A percentile compares a stretch with the other conserved stretches of the same genome.
Conservation (phyloP, 2,329 filamentous ascomycete species). For the Fusarium secorum region DNA sequence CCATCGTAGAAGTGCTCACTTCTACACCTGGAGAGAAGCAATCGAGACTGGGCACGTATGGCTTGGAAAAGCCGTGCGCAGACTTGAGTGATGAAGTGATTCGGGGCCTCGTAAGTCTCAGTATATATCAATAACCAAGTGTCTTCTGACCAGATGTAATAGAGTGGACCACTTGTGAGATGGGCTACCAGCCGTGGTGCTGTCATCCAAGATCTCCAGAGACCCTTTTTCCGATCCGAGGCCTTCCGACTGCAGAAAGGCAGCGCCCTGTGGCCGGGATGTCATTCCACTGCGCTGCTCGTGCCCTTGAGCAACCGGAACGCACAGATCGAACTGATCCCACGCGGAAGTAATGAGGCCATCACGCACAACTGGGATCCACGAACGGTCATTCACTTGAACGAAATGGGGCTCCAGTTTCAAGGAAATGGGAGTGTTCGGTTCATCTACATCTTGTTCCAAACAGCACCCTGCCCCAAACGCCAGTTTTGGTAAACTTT, state of each 20-base stretch:
- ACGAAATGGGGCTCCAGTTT: constrained; percentile 29
- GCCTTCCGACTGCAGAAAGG: constrained; percentile 31
- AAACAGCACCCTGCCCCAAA: not conserved
- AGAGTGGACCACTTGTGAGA: constrained; percentile 4
- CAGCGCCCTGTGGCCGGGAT: constrained; percentile 19
- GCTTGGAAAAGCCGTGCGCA: constrained; percentile 13
- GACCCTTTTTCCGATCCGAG: constrained; percentile 22
- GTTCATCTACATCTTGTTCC: constrained; percentile 33
- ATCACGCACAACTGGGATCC: constrained; percentile 23
- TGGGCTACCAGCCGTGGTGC: constrained; percentile 10
- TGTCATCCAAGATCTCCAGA: constrained; percentile 21
- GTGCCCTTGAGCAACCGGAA: constrained; percentile 23
- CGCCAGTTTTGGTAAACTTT: not conserved
- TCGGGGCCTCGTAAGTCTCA: constrained; percentile 17
- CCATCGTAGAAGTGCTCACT: constrained; percentile 25
- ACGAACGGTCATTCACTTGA: constrained; percentile 24
- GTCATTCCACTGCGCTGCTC: constrained; percentile 10
- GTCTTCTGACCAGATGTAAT: not conserved
- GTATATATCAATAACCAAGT: not conserved
- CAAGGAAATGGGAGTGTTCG: constrained; percentile 26
- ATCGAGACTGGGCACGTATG: constrained; percentile 12
- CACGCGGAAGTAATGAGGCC: constrained; percentile 7
- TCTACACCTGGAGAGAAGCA: constrained; percentile 20
- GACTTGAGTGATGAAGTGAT: constrained; percentile 20
- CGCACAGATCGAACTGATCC: constrained; percentile 18